A percentile compares a stretch with the other conserved stretches of the same genome.
These are phyloP conservation scores for Penicillium sp. DNA, from an alignment of 2,329 filamentous ascomycete species.

Conservation along the genomic window DNA sequence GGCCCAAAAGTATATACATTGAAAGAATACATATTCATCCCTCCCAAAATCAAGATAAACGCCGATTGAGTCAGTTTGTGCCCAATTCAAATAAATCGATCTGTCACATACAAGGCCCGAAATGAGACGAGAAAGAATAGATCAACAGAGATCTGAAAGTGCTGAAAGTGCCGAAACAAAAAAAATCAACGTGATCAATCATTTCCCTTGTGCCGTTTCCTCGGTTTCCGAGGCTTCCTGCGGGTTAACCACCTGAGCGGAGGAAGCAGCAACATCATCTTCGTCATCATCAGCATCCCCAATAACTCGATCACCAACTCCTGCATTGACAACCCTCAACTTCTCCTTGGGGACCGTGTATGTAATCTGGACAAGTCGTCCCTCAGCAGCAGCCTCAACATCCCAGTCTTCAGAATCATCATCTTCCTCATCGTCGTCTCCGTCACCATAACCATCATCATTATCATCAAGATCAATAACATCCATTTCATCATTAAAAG, in stretches of 20 bases:
- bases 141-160: background rate
- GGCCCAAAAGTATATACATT: background rate
- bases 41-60: background rate
- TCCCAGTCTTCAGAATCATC: constrained; percentile 61
- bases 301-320: constrained; percentile 27
- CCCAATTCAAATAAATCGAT: background rate
- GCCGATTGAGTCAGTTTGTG: background rate
- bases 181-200: too few species aligned
- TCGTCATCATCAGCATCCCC: constrained; percentile 20
- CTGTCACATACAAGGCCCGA: background rate
- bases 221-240: too few species aligned
- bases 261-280: background rate
- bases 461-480: background rate
- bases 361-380: constrained; percentile 73
- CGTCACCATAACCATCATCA: background rate
- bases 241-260: background rate
- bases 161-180: too few species aligned
- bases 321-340: constrained; percentile 84
- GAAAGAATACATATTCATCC: background rate
- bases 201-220: background rate
- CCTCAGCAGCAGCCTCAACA: constrained; percentile 68
- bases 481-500: background rate
- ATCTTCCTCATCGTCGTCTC: constrained; percentile 20
- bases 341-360: constrained; percentile 89
- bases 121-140: background rate